Conservation (phyloP, 371 early-diverging fungal genomes). For the Blastocladiella emersonii region DNA sequence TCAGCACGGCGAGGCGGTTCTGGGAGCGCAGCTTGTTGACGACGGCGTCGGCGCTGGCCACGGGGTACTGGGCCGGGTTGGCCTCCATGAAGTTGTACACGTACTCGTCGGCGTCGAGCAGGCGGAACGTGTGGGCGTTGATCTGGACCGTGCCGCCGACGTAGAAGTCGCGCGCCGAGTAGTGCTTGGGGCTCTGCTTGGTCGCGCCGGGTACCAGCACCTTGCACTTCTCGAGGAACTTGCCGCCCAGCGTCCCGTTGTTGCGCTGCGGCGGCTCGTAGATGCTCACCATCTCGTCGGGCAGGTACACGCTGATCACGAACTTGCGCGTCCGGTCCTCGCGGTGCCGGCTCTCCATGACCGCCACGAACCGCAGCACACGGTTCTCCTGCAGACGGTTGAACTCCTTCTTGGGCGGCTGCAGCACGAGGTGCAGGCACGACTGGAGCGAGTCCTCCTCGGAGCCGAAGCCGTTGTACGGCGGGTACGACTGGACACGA, state of each 20-base stretch:
- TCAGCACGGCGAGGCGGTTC: not conserved
- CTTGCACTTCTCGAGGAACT: constrained; percentile 35
- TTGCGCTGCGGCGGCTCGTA: constrained; percentile 39
- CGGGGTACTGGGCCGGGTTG: constrained; percentile 9
- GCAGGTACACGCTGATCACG: constrained; percentile 33
- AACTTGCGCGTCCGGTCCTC: constrained; percentile 35
- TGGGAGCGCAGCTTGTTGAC: constrained; percentile 5
- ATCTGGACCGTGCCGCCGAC: constrained; percentile 28
- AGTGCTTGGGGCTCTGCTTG: constrained; percentile 20
- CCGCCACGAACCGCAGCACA: constrained; percentile 33
- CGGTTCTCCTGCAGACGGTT: constrained; percentile 39
- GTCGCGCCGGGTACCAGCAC: constrained; percentile 29
- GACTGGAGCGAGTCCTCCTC: constrained; percentile 37
- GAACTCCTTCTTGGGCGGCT: constrained; percentile 42
- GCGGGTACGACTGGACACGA: constrained; percentile 22
- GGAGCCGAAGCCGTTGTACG: constrained; percentile 43
- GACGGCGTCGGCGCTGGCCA: constrained; percentile 3
- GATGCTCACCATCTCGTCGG: constrained; percentile 39
- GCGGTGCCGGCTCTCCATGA: constrained; percentile 36
- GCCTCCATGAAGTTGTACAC: constrained; percentile 27
- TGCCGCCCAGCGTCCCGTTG: constrained; percentile 38
- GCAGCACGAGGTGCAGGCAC: constrained; percentile 33
- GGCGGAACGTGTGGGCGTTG: constrained; percentile 23
- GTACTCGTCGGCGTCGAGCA: constrained; percentile 42
- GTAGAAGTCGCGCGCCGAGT: constrained; percentile 23